These are phyloP conservation scores for Fusarium nurragi DNA, from an alignment of 2,329 filamentous ascomycete genomes.

Conservation along the genomic window DNA sequence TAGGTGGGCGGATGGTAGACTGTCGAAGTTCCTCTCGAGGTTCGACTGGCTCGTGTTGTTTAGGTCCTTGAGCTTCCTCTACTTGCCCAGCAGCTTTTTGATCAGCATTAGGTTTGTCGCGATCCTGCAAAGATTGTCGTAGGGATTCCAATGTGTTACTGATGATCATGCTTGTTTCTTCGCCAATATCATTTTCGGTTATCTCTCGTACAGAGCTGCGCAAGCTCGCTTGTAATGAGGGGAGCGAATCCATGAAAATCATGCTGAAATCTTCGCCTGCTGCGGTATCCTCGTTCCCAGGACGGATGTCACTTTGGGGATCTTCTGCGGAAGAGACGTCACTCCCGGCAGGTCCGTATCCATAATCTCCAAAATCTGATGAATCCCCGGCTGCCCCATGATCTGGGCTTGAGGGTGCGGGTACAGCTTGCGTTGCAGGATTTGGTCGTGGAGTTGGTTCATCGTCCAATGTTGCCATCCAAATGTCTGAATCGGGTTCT, in stretches of 20 bases:
- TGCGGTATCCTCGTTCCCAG: constrained; percentile 52
- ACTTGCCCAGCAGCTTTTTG: constrained; percentile 21
- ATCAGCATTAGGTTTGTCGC: constrained; percentile 15
- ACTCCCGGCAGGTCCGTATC: constrained; percentile 45
- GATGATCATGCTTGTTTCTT: constrained; percentile 66
- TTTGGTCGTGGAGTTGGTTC: constrained; percentile 50
- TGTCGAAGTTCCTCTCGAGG: constrained; percentile 22
- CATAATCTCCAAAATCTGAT: constrained; percentile 42
- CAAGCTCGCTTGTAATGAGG: constrained; percentile 58
- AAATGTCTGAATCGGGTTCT: constrained; percentile 54
- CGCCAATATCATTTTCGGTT: constrained; percentile 59
- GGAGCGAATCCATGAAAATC: constrained; percentile 66
- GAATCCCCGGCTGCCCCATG: constrained; percentile 25
- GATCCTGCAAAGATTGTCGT: constrained; percentile 48
- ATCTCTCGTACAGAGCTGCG: constrained; percentile 48
- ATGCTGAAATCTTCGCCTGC: constrained; percentile 68
- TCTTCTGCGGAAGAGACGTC: constrained; percentile 50
- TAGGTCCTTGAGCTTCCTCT: constrained; percentile 8
- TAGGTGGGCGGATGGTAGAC: constrained; percentile 29
- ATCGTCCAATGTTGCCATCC: constrained; percentile 56
- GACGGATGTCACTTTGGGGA: constrained; percentile 35
- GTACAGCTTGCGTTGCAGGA: constrained; percentile 20
- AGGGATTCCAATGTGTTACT: constrained; percentile 64
- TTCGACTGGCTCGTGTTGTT: constrained; percentile 6
- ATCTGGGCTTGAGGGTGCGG: constrained; percentile 20